Evolutionary conservation across 768 basidiomycete genomes (phyloP).

Genomic region (Mycena leptocephala): DNA sequence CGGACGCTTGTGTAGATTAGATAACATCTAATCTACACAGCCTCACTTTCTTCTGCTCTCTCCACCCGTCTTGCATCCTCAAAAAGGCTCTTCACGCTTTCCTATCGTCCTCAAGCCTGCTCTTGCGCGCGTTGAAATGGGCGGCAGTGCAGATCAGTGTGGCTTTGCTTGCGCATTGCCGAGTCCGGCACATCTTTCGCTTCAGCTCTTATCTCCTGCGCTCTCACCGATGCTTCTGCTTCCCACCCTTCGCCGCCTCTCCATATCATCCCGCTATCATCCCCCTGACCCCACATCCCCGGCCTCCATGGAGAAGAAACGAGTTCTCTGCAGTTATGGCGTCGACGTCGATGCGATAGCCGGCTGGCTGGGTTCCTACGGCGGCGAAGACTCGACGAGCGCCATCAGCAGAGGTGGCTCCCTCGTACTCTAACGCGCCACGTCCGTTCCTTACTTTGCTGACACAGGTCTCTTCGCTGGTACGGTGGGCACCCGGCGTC

Average conservation of each 20-base stretch:
- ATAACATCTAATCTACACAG: too few species aligned
- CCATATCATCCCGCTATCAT: too few species aligned
- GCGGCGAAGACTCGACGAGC: slow-evolving; percentile 79
- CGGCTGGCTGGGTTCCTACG: slow-evolving; percentile 83
- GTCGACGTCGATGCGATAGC: slow-evolving; percentile 87
- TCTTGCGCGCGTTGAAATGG: too few species aligned
- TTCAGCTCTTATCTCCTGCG: background rate
- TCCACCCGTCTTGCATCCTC: too few species aligned
- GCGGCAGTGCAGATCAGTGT: too few species aligned
- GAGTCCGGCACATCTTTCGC: background rate
- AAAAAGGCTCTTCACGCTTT: too few species aligned
- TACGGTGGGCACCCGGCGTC: slow-evolving; percentile 79
- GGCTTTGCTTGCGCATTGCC: background rate
- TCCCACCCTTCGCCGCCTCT: background rate
- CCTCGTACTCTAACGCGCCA: background rate
- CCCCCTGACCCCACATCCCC: too few species aligned
- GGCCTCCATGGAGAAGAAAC: slow-evolving; percentile 72
- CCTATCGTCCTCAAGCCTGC: too few species aligned
- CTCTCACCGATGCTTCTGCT: background rate
- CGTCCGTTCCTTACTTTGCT: background rate
- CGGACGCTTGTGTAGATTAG: too few species aligned
- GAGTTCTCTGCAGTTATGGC: slow-evolving; percentile 73
- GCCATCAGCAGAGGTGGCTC: slow-evolving; percentile 72
- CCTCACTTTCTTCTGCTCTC: too few species aligned
- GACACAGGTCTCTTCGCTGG: slow-evolving; percentile 79